Base-by-base conservation (phyloP, 139 green algal species). In the Edaphochlamys debaryana region DNA sequence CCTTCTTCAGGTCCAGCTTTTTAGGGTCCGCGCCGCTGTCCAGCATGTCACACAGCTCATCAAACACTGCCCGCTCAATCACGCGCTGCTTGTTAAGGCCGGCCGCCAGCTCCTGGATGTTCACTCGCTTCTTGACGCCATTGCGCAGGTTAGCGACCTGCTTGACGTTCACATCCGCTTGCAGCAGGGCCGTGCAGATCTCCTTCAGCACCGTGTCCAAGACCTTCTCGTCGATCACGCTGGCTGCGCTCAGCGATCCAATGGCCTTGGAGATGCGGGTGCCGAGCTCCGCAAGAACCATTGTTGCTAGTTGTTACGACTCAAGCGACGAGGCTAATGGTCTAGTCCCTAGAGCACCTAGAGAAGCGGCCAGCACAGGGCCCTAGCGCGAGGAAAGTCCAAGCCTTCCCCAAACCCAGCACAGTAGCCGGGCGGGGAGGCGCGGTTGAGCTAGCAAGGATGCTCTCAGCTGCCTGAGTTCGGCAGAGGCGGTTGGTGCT, bases 261-360 rank as follows among this genome's bases (percentile, higher is more conserved):
- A 99, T 80, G n/a, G 98, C 98, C 73, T 90, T 80, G 76, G 88
- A 94, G 76, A 99, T 96, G 34, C 89, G 87, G 36, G 81, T 88
- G 17, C 97, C 98, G 8, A 99, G 87, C 89, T 99, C 96, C 42
- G 93, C 94, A 23, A 99, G 91, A 81, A 99, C 97, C 97, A 99
- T 99, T 48, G 38, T 91, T 78, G 23, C 79, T 29, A 22, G 17
- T n/a, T 1, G 15, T 66, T 67, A 4, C 20, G 38, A 69, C 60
- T 40, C 36, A 2, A 38, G 37, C 29, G 48, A 50, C 34, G n/a
- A 79, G 56, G 17, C 56, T 64, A 64, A n/a, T n/a, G n/a, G n/a
- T n/a, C n/a, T n/a, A n/a, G n/a, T n/a, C n/a, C n/a, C n/a, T n/a
- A n/a, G n/a, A n/a, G n/a, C n/a, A n/a, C n/a, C n/a, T n/a, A n/a